Conservation (phyloP, 2,329 filamentous ascomycete species). For the Tolypocladium album region DNA sequence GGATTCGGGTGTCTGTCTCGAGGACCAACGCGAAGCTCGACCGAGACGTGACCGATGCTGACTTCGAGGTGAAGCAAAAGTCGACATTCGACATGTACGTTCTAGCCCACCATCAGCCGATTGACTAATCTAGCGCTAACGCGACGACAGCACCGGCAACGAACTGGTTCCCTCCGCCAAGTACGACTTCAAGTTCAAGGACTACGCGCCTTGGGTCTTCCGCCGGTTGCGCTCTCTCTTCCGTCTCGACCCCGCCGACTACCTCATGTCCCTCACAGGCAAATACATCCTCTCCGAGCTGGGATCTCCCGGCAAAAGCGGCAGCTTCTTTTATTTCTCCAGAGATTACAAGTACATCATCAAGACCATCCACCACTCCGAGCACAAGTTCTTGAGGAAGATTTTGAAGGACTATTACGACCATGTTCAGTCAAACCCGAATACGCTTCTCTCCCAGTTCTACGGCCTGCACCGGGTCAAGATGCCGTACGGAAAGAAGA, state of each 20-base stretch:
- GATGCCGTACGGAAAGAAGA: constrained; percentile 95
- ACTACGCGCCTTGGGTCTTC: constrained; percentile 99
- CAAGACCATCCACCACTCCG: constrained; percentile 95
- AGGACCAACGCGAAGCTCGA: constrained; percentile 95
- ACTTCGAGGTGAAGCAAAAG: constrained; percentile 92
- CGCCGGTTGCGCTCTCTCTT: constrained; percentile 82
- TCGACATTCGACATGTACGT: constrained; percentile 96
- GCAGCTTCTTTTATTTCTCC: constrained; percentile 99
- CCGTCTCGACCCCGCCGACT: constrained; percentile 89
- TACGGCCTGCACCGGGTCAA: constrained; percentile 96
- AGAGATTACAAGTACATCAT: constrained; percentile 99
- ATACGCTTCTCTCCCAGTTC: constrained; percentile 94
- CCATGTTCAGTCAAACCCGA: constrained; percentile 86
- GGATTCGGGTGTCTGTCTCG: constrained; percentile 93
- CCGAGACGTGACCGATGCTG: constrained; percentile 75
- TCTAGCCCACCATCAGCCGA: background rate
- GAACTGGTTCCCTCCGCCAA: constrained; percentile 96
- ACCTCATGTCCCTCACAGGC: constrained; percentile 93
- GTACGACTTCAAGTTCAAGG: constrained; percentile 99
- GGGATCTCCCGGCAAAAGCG: constrained; percentile 93
- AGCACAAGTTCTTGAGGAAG: constrained; percentile 79
- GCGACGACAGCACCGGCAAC: constrained; percentile 63
- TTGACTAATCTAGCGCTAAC: background rate
- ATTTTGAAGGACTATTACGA: constrained; percentile 87
- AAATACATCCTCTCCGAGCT: constrained; percentile 98